phyloP scores from a whole-genome alignment of 106 monocot genomes.

The Phalaenopsis aphrodite region DNA sequence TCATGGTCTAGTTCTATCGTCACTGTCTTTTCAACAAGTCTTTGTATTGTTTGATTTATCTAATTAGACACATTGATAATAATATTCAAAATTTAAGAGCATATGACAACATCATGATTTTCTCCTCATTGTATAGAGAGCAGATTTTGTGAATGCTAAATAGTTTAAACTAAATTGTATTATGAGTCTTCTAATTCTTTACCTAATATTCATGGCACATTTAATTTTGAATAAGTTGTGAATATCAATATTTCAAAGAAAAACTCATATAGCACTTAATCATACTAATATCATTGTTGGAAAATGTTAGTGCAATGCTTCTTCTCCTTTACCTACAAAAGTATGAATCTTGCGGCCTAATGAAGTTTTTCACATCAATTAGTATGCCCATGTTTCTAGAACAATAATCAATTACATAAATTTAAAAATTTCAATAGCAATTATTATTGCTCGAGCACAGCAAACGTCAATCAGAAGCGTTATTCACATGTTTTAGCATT shows the following conservation, averaged over 20 bases:
- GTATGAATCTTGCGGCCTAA: not conserved
- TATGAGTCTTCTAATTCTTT: not conserved
- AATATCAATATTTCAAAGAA: not conserved
- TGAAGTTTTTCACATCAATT: not conserved
- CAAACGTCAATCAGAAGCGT: not conserved
- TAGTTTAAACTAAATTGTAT: not conserved
- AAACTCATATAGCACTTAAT: not conserved
- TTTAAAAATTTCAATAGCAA: not conserved
- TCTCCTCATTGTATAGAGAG: not conserved
- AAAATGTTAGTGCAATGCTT: not conserved
- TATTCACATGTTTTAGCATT: not conserved
- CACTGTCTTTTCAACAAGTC: too few species aligned
- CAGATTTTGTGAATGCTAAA: not conserved
- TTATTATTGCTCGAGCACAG: not conserved
- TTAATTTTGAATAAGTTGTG: not conserved
- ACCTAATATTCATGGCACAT: not conserved
- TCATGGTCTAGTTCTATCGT: too few species aligned
- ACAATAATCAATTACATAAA: not conserved
- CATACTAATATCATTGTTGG: not conserved
- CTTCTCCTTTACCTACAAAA: not conserved
- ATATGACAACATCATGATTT: too few species aligned
- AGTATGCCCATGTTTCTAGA: not conserved
- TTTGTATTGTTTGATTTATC: too few species aligned
- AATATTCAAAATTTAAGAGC: too few species aligned
- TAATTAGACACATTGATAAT: too few species aligned